Evolutionary conservation across 306 rosid species (phyloP).

Genomic region (Glycyrrhiza uralensis): DNA sequence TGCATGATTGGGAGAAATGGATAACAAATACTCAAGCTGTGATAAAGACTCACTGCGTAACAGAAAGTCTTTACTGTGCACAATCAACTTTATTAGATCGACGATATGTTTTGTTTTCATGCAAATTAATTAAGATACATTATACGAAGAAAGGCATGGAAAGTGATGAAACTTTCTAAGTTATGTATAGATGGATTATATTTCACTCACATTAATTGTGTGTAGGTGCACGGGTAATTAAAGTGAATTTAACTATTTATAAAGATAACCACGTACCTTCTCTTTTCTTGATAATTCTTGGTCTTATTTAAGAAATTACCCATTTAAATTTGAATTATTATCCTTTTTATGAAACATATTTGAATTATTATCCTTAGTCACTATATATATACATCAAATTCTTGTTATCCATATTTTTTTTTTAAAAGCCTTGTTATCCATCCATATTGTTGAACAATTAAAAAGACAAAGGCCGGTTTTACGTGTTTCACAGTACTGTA

Average conservation of each 20-base stretch:
- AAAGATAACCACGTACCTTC: not conserved
- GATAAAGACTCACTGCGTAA: no score
- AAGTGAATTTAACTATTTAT: not conserved
- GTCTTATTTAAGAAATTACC: not conserved
- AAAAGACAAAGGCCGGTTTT: no score
- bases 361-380: not conserved
- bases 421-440: no score
- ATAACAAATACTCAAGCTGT: not conserved
- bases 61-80: no score
- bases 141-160: no score
- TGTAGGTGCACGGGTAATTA: not conserved
- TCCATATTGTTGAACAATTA: no score
- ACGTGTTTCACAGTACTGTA: no score
- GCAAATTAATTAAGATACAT: not conserved
- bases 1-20: not conserved
- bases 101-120: not conserved
- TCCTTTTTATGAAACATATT: no score
- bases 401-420: no score
- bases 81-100: no score
- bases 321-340: not conserved
- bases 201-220: not conserved
- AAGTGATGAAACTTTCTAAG: not conserved
- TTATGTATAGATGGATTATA: not conserved
- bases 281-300: not conserved
- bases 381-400: no score